Base-by-base conservation (phyloP, 257 asterid species). In the Penstemon eatonii region DNA sequence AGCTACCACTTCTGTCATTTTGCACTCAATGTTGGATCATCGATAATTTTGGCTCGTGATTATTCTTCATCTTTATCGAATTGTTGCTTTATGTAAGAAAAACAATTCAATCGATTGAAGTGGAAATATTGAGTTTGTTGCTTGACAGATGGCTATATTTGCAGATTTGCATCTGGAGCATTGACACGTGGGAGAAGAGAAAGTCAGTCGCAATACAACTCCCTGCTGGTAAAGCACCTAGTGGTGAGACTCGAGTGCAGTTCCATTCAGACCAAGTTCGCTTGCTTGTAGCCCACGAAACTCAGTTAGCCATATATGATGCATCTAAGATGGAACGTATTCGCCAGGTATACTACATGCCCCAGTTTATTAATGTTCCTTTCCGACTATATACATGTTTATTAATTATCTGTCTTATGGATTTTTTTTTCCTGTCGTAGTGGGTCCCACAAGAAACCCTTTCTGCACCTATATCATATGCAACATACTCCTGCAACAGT, bases 361-460 rank as follows among this genome's bases (percentile, higher is more conserved):
- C 18, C 45, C 41, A 25, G 33, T 25, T 25, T 25, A 25, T 25
- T 64, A 55, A 25, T 61, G 56, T 52, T 37, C 46, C 60, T 5
- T 57, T 46, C 42, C 42, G 8, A 15, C 37, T 8, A 8, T 8
- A 3, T 8, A 1, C 2, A 25, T 25, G 33, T 36, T 11, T 37
- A 8, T 18, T 7, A 0, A 5, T 47, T 56, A 18, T 36, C 36
- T 11, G 12, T 56, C 82, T 76, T 54, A 77, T 56, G 46, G 54
- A 33, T 70, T 73, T 25, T 69, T 7, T 64, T 59, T 40, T n/a
- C n/a, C 40, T 66, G 54, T 53, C 74, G 73, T 77, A 94, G 99
- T 94, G 99, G 99, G 77, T 94, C 66, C 96, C 99, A 4, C 97
- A 94, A 80, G 97, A 89, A 37, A 73, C 80, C 66, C 96, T 94